These are phyloP conservation scores for Agrocybe praecox DNA, from an alignment of 768 basidiomycete genomes.

Conservation along the genomic window DNA sequence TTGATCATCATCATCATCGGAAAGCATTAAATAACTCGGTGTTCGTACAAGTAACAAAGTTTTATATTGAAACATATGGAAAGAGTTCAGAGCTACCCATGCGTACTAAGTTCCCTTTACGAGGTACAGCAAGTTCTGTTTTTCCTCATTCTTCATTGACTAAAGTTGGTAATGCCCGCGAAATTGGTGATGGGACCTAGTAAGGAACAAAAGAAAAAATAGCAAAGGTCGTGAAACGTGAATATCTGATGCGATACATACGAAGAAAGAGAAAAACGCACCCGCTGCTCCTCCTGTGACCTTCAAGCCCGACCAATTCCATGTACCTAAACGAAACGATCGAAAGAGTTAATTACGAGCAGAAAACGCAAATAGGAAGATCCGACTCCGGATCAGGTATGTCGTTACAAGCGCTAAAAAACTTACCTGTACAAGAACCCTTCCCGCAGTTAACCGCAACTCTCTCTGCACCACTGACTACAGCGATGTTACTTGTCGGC, in stretches of 20 bases:
- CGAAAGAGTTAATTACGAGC: neutral
- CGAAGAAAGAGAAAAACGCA: neutral
- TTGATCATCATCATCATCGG: neutral
- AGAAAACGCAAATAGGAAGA: neutral
- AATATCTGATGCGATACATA: neutral
- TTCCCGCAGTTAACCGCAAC: conserved; percentile 60
- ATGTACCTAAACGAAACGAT: conserved; percentile 13
- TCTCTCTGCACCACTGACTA: conserved; percentile 41
- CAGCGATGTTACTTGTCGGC: conserved; percentile 42
- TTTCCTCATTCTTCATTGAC: conserved; percentile 3
- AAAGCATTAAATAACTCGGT: neutral
- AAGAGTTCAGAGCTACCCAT: too few species aligned
- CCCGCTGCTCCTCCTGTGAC: conserved; percentile 24
- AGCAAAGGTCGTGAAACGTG: neutral
- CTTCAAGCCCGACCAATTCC: conserved; percentile 26
- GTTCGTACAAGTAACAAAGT: neutral
- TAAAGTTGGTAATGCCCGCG: conserved; percentile 33
- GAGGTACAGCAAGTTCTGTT: too few species aligned
- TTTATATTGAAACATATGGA: neutral
- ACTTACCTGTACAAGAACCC: conserved; percentile 45
- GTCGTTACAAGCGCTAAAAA: neutral
- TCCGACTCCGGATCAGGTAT: neutral
- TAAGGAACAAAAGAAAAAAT: neutral
- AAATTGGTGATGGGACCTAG: conserved; percentile 41
- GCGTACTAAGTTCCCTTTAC: too few species aligned